Evolutionary conservation across 2,329 filamentous ascomycete species (phyloP).

Genomic region (Microthyrium microscopicum): DNA sequence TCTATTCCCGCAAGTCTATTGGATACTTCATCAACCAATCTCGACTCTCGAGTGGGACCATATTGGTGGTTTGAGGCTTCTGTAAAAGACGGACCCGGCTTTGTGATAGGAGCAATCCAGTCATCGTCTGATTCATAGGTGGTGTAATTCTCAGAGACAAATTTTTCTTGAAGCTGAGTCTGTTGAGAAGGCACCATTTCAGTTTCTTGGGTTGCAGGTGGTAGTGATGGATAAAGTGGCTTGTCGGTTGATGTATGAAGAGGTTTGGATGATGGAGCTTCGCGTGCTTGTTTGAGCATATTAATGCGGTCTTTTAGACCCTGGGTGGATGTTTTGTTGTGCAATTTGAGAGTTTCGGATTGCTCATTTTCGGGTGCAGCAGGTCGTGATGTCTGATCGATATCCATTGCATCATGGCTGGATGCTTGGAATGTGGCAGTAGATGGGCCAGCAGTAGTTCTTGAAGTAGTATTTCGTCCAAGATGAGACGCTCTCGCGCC

Average conservation of each 20-base stretch:
- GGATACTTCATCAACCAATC: too few relatives aligned
- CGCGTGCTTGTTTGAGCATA: constrained; percentile 42
- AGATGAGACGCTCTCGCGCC: too few relatives aligned
- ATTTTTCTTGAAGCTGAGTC: not conserved
- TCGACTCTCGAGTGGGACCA: too few relatives aligned
- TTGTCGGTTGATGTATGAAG: constrained; percentile 3
- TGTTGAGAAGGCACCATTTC: not conserved
- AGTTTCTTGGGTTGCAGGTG: constrained; percentile 1
- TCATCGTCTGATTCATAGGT: constrained; percentile 35
- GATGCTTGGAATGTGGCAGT: not conserved
- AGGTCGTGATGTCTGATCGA: constrained; percentile 26
- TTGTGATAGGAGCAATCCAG: constrained; percentile 46
- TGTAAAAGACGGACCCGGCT: too few relatives aligned
- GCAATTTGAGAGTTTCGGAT: constrained; percentile 37
- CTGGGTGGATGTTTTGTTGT: constrained; percentile 88
- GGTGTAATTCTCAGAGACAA: not conserved
- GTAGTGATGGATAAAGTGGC: constrained; percentile 7
- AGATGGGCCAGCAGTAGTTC: too few relatives aligned
- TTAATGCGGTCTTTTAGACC: constrained; percentile 85
- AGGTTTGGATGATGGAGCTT: constrained; percentile 17
- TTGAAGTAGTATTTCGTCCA: constrained; percentile 52
- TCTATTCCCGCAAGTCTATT: not conserved
- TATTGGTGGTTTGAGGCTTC: too few relatives aligned
- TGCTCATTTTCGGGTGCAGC: constrained; percentile 25
- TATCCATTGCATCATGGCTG: constrained; percentile 31